Percentiles rank a stretch among this genome's conserved stretches.
phyloP scores from a whole-genome alignment of 164 flowering plant species.

The Liquidambar formosana region DNA sequence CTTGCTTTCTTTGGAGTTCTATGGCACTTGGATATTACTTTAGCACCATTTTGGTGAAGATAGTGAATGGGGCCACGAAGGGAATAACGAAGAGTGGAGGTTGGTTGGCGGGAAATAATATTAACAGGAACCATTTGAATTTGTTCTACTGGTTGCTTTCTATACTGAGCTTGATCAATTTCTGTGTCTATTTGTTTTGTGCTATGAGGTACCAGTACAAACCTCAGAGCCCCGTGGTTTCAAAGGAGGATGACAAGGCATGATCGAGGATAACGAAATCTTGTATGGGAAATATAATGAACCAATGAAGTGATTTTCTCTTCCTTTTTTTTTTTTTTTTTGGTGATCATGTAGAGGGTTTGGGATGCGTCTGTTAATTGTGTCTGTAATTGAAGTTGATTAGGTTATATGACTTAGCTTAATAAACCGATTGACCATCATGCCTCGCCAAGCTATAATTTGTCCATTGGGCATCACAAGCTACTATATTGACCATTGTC shows the following conservation, averaged over 20 bases:
- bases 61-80: slow-evolving; percentile 43
- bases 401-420: no score
- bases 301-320: not conserved
- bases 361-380: no score
- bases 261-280: no score
- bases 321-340: not conserved
- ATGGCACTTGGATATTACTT: slow-evolving; percentile 53
- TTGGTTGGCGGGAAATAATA: slow-evolving; percentile 56
- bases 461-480: no score
- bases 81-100: slow-evolving; percentile 30
- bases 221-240: slow-evolving; percentile 11
- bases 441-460: no score
- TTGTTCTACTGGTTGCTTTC: slow-evolving; percentile 58
- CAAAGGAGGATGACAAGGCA: not conserved
- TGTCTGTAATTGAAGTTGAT: no score
- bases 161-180: slow-evolving; percentile 42
- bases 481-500: no score
- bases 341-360: not conserved
- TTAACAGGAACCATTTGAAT: slow-evolving; percentile 52
- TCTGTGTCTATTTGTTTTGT: slow-evolving; percentile 38
- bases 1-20: slow-evolving; percentile 53
- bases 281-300: not conserved
- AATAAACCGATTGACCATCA: no score
- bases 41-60: slow-evolving; percentile 46
- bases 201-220: slow-evolving; percentile 56